Conservation (phyloP, 306 rosid species). For the Vigna trinervia region DNA sequence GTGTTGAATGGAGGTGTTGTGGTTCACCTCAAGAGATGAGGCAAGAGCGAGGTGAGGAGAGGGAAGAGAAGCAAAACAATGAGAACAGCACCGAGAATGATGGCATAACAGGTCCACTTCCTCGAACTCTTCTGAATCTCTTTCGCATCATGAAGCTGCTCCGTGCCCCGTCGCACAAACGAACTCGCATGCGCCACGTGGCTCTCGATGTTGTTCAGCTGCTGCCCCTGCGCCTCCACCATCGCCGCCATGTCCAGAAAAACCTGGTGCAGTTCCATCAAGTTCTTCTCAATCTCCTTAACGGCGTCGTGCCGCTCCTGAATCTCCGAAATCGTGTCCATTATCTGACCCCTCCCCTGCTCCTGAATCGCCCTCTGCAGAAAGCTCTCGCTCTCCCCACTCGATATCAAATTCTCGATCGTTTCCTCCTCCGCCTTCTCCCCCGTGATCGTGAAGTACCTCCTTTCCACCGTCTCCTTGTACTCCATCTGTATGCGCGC, state of each 20-base stretch:
- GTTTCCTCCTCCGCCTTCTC: conserved; percentile 83
- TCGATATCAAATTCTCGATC: conserved; percentile 76
- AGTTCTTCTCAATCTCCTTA: conserved; percentile 85
- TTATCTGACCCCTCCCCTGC: conserved; percentile 87
- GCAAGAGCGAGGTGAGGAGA: conserved; percentile 42
- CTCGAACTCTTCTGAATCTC: conserved; percentile 71
- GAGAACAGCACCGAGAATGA: conserved; percentile 50
- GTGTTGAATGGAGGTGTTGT: too few species aligned
- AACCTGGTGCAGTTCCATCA: conserved; percentile 82
- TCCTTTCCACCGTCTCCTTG: conserved; percentile 81
- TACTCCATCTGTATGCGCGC: conserved; percentile 69
- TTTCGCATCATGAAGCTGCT: conserved; percentile 72
- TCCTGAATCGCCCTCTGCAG: conserved; percentile 89
- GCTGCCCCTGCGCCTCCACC: conserved; percentile 89
- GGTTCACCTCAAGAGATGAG: conserved; percentile 38
- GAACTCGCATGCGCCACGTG: conserved; percentile 85
- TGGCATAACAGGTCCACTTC: conserved; percentile 77
- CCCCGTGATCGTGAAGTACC: conserved; percentile 86
- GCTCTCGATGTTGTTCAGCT: conserved; percentile 80
- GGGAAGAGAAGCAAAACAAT: conserved; percentile 64
- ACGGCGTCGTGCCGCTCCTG: conserved; percentile 93
- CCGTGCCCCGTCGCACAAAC: conserved; percentile 80
- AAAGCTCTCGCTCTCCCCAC: conserved; percentile 88
- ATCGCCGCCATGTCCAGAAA: conserved; percentile 94
- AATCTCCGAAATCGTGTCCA: conserved; percentile 93